Evolutionary conservation across 2,329 filamentous ascomycete species (phyloP).

Genomic region (Moelleriella libera): DNA sequence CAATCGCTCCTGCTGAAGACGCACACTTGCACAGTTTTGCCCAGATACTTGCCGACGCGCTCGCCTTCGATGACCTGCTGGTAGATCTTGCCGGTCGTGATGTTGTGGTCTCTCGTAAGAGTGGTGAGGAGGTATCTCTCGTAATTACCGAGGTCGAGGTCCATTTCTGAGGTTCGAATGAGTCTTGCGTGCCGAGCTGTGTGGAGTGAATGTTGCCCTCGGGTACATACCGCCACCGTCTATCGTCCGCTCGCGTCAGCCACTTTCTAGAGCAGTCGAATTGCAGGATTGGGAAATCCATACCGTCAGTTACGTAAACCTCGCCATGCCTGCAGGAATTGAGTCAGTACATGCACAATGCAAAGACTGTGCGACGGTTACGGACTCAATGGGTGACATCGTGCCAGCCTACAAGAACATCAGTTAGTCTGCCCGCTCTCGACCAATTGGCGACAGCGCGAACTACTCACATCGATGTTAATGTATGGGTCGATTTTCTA

Average conservation of each 20-base stretch:
- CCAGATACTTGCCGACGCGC: constrained; percentile 63
- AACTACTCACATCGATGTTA: constrained; percentile 18
- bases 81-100: constrained; percentile 96
- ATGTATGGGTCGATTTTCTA: constrained; percentile 32
- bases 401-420: not conserved
- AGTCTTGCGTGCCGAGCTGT: not conserved
- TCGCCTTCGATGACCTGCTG: constrained; percentile 20
- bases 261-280: not conserved
- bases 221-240: not conserved
- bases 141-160: constrained; percentile 44
- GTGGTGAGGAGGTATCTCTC: constrained; percentile 65
- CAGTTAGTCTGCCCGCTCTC: too few species aligned
- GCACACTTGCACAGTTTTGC: constrained; percentile 67
- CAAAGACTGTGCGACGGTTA: not conserved
- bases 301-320: not conserved
- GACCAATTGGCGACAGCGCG: too few species aligned
- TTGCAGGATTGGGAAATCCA: not conserved
- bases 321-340: not conserved
- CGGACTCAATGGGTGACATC: constrained; percentile 17
- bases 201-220: not conserved
- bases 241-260: not conserved
- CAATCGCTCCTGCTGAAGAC: not conserved
- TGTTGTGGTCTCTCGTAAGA: constrained; percentile 79
- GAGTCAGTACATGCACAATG: not conserved
- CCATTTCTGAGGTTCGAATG: constrained; percentile 16